These are phyloP conservation scores for Mortierella alpina DNA, from an alignment of 192 early-diverging fungal species.

Conservation along the genomic window DNA sequence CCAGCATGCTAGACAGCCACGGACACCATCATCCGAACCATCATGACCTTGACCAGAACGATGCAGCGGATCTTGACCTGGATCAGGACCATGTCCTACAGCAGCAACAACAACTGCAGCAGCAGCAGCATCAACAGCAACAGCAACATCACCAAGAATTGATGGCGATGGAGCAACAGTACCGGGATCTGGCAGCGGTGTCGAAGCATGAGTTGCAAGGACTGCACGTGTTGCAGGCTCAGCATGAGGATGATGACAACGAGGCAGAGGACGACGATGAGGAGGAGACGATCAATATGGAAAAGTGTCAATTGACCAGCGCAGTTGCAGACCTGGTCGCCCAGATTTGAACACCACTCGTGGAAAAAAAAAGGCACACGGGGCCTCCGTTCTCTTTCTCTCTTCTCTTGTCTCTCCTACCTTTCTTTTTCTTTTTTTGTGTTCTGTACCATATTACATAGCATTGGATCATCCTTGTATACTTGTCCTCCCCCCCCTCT, in stretches of 20 bases:
- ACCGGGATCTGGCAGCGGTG: background rate
- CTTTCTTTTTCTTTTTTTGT: background rate
- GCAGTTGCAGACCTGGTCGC: conserved; percentile 16
- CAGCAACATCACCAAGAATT: conserved; percentile 5
- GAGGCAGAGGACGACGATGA: too few relatives aligned
- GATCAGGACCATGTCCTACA: conserved; percentile 9
- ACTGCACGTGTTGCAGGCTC: background rate
- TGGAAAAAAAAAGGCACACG: background rate
- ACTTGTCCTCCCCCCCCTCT: too few relatives aligned
- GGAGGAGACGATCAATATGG: background rate
- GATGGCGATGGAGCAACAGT: background rate
- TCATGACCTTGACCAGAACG: background rate
- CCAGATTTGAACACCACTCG: background rate
- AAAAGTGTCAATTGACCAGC: conserved; percentile 7
- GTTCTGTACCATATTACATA: too few relatives aligned
- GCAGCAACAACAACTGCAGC: background rate
- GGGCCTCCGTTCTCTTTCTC: background rate
- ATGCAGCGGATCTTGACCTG: background rate
- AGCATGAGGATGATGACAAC: background rate
- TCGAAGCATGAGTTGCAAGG: background rate
- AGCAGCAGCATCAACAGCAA: background rate
- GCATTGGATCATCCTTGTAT: too few relatives aligned
- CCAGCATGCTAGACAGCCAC: conserved; percentile 4
- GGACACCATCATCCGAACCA: background rate
- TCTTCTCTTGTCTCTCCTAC: background rate